Base-by-base conservation (phyloP, 2,329 filamentous ascomycete genomes). In the Gaeumannomyces tritici region DNA sequence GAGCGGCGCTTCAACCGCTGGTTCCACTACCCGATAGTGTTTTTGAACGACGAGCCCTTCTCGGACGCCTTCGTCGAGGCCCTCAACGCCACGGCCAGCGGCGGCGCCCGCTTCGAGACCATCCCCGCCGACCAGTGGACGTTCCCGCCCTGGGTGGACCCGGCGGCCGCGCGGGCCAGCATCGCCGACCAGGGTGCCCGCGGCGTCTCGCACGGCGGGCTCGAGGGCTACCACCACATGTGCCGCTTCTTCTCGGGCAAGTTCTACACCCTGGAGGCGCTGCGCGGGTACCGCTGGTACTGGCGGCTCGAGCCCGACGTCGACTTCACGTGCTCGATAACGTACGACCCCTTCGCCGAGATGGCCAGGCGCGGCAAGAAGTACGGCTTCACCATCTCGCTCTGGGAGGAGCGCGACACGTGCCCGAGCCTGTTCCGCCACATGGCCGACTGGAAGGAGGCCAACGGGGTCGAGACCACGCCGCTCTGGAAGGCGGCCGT, bases 301-400 rank as follows among this genome's bases (percentile, higher is more conserved):
- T 79, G 77, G 77, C 72, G 77, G 15, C 69, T 79, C 27, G 77
- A 79, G 63, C 76, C 77, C 26, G 74, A 77, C 61, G 75, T 78
- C 62, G 72, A 78, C 61, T 79, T 76, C 65, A 74, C 71, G 64
- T 79, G 77, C 70, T 73, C 74, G 61, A 75, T 79, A 51, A 77
- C 76, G n/a, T 79, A 79, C 69, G 77, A 79, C 66, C 77, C 77
- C 18, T 79, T 79, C 61, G 74, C 74, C 27, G 73, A 79, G 65
- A 79, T 79, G 77, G 75, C 75, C 60, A 70, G 71, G 63, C 73
- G 73, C 66, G 70, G 72, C 63, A 79, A 79, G 65, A 72, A 76
- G 26, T 79, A 79, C 64, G 77, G 77, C 31, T 79, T 73, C 67
- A 77, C 76, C 1, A 75, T 79, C 57, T 73, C 76, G 47, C 68